Evolutionary conservation across 2,329 filamentous ascomycete genomes (phyloP).

Genomic region (Davidsoniella eucalypti): DNA sequence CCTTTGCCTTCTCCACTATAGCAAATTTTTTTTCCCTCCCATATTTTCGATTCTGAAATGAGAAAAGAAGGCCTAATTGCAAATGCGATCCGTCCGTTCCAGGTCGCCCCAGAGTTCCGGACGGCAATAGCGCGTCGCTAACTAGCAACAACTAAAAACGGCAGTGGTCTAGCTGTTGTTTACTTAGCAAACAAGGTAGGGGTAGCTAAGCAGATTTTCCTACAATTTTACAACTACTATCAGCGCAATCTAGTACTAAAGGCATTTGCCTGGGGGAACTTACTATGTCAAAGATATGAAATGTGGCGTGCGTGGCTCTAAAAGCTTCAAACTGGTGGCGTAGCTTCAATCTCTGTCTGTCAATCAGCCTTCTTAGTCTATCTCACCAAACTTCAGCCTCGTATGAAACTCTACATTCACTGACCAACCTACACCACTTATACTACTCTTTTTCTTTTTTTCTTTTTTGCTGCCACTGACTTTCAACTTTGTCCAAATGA

Average conservation of each 20-base stretch:
- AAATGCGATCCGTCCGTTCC: neutral
- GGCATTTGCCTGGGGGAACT: no score
- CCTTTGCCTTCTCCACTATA: constrained; percentile 9
- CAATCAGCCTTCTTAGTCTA: no score
- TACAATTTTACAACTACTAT: no score
- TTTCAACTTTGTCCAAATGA: neutral
- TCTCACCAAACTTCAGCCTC: no score
- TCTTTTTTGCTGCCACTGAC: neutral
- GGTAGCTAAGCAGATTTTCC: no score
- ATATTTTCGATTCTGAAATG: no score
- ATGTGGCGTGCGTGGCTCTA: no score
- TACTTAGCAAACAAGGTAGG: neutral
- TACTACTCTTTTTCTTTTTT: neutral
- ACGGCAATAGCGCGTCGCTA: constrained; percentile 4
- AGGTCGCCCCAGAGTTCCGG: neutral
- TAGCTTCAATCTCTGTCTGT: no score
- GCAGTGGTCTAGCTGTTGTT: neutral
- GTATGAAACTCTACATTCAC: neutral
- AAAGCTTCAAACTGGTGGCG: no score
- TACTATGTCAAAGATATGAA: no score
- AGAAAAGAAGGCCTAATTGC: neutral
- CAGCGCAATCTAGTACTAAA: no score
- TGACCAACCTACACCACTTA: neutral
- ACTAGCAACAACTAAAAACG: constrained; percentile 1
- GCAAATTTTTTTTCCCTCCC: constrained; percentile 6